phyloP scores from a whole-genome alignment of 2,329 filamentous ascomycete species.

The Beauveria sp. region DNA sequence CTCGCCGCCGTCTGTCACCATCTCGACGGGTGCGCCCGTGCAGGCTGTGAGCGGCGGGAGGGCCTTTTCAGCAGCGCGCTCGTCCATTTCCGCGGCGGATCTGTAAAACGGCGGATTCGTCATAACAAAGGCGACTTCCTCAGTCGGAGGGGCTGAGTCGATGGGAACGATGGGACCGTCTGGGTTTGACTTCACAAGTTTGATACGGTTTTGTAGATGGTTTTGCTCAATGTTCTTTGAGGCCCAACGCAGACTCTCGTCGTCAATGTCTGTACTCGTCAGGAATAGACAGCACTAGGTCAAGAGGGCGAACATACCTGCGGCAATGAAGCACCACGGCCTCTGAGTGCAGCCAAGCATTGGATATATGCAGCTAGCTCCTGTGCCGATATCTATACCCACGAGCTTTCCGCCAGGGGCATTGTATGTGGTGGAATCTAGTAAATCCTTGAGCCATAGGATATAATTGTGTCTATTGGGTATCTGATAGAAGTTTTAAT shows the following conservation, averaged over 20 bases:
- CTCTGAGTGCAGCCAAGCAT: constrained; percentile 67
- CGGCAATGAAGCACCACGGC: constrained; percentile 67
- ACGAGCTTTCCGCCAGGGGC: constrained; percentile 41
- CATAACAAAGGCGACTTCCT: constrained; percentile 71
- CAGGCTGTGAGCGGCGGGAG: constrained; percentile 62
- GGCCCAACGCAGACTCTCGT: constrained; percentile 59
- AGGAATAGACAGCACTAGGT: background rate
- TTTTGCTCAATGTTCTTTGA: constrained; percentile 61
- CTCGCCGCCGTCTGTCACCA: constrained; percentile 78
- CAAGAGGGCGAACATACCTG: constrained; percentile 28
- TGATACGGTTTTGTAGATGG: constrained; percentile 54
- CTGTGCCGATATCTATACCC: constrained; percentile 83
- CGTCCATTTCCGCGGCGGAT: constrained; percentile 60
- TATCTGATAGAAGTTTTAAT: constrained; percentile 25
- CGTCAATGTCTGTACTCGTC: constrained; percentile 58
- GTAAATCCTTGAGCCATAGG: constrained; percentile 73
- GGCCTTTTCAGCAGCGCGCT: constrained; percentile 58
- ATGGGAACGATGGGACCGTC: constrained; percentile 56
- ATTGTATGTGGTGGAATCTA: constrained; percentile 62
- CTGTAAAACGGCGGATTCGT: constrained; percentile 92
- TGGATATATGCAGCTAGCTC: constrained; percentile 86
- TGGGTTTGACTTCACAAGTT: constrained; percentile 46
- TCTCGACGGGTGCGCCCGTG: constrained; percentile 74
- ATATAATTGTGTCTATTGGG: constrained; percentile 78
- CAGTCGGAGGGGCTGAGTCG: constrained; percentile 36